Percentiles rank a stretch among this genome's conserved stretches.
These are phyloP conservation scores for Ilyonectria sp. DNA, from an alignment of 2,329 filamentous ascomycete species.

Conservation along the genomic window DNA sequence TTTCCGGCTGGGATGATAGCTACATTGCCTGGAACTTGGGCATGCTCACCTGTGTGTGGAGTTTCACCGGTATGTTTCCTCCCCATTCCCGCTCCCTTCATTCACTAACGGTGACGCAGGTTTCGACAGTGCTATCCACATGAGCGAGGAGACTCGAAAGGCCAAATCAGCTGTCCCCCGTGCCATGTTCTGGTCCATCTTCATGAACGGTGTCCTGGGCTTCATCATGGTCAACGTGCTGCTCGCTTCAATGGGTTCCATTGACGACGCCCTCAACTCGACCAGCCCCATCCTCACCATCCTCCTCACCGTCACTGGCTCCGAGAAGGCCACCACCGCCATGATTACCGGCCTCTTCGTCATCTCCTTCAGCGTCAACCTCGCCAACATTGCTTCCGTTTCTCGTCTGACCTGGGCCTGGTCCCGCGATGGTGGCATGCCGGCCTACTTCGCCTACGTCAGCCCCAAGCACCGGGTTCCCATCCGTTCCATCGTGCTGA, in stretches of 20 bases:
- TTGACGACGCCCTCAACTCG: constrained; percentile 43
- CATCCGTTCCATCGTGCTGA: constrained; percentile 41
- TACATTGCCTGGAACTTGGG: constrained; percentile 45
- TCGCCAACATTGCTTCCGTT: constrained; percentile 45
- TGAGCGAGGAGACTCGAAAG: constrained; percentile 46
- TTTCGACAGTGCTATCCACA: constrained; percentile 46
- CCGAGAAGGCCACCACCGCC: constrained; percentile 39
- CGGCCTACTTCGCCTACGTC: constrained; percentile 44
- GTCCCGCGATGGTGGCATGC: constrained; percentile 46
- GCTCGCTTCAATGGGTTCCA: constrained; percentile 45
- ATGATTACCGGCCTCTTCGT: constrained; percentile 45
- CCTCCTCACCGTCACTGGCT: constrained; percentile 38
- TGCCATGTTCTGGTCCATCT: constrained; percentile 49
- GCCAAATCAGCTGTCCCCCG: constrained; percentile 45
- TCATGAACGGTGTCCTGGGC: constrained; percentile 46
- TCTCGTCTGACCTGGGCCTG: constrained; percentile 47
- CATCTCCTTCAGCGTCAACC: constrained; percentile 45
- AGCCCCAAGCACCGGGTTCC: constrained; percentile 43
- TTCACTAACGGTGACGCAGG: constrained; percentile 25
- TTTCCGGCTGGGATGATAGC: constrained; percentile 44
- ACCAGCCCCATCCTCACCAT: constrained; percentile 45
- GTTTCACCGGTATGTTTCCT: constrained; percentile 39
- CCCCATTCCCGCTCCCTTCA: fast-evolving
- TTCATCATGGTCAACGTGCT: constrained; percentile 48
- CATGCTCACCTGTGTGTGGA: constrained; percentile 47